phyloP scores from a whole-genome alignment of 371 early-diverging fungal species.

The Mucor piriformis region DNA sequence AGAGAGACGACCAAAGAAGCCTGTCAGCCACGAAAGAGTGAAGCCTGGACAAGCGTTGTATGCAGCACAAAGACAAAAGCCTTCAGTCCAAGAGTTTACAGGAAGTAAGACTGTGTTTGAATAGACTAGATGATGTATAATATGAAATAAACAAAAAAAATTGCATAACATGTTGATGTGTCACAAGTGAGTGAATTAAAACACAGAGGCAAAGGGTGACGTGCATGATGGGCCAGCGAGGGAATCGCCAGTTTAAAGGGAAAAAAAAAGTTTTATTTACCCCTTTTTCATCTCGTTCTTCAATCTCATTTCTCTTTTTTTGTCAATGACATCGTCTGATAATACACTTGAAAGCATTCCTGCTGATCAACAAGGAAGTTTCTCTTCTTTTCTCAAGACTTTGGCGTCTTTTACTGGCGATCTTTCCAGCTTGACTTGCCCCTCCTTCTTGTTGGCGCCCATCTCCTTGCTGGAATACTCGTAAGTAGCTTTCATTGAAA shows the following conservation, averaged over 20 bases:
- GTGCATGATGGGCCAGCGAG: not conserved
- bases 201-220: not conserved
- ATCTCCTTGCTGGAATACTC: conserved; percentile 80
- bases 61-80: conserved; percentile 53
- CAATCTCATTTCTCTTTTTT: conserved; percentile 1
- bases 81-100: conserved; percentile 64
- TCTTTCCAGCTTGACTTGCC: conserved; percentile 77
- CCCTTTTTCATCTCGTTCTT: conserved; percentile 13
- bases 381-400: conserved; percentile 73
- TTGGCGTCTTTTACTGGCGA: conserved; percentile 82
- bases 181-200: too few species aligned
- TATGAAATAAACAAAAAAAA: not conserved
- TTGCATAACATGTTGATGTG: too few species aligned
- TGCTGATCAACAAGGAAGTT: conserved; percentile 67
- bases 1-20: conserved; percentile 36
- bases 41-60: conserved; percentile 56
- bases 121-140: conserved; percentile 5
- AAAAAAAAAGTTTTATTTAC: not conserved
- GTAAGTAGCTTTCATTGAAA: conserved; percentile 41
- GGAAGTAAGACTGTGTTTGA: conserved; percentile 68
- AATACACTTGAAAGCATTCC: conserved; percentile 61
- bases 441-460: conserved; percentile 76
- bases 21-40: conserved; percentile 31
- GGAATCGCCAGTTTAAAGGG: not conserved
- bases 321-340: conserved; percentile 35